Percentiles rank a stretch among this genome's conserved stretches.
Conservation (phyloP, 208 protist species). For the Jaenimonas drosophilae region DNA sequence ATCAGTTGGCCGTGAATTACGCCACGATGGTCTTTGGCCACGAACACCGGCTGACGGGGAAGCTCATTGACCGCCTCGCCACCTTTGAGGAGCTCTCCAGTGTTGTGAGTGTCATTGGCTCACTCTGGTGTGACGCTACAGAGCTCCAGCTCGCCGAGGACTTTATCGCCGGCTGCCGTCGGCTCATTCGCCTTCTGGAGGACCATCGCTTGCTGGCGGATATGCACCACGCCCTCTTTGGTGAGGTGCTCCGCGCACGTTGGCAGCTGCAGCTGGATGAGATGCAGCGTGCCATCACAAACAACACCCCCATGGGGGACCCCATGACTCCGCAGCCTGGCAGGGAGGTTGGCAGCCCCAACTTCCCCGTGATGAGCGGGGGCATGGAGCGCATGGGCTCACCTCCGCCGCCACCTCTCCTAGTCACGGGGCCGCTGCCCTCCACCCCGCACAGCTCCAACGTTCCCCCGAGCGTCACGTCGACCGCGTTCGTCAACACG, state of each 20-base stretch:
- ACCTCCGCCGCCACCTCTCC: not conserved
- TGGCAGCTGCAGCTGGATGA: slow-evolving; percentile 88
- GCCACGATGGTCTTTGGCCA: slow-evolving; percentile 66
- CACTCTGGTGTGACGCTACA: slow-evolving; percentile 77
- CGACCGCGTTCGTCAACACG: not conserved
- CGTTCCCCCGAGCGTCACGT: not conserved
- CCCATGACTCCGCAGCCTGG: too few species aligned
- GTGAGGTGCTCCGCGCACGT: slow-evolving; percentile 61
- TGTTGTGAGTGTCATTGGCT: slow-evolving; percentile 41
- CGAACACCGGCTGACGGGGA: slow-evolving; percentile 54
- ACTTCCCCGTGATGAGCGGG: not conserved
- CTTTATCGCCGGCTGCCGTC: slow-evolving; percentile 38
- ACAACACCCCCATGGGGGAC: slow-evolving; percentile 24
- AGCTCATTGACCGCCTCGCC: slow-evolving; percentile 38
- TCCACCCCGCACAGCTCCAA: too few species aligned
- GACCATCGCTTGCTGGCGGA: slow-evolving; percentile 70
- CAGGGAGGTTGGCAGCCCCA: too few species aligned
- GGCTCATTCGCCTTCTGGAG: slow-evolving; percentile 41
- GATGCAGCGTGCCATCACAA: slow-evolving; percentile 73
- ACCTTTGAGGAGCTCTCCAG: slow-evolving; percentile 49
- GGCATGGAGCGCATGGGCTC: not conserved
- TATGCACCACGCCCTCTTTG: slow-evolving; percentile 69
- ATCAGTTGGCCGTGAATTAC: slow-evolving; percentile 42
- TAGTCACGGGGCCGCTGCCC: not conserved
- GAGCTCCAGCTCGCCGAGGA: slow-evolving; percentile 44